Base-by-base conservation (phyloP, 1,139 yeast genomes). In the Protomyces lactucae-debilis region DNA sequence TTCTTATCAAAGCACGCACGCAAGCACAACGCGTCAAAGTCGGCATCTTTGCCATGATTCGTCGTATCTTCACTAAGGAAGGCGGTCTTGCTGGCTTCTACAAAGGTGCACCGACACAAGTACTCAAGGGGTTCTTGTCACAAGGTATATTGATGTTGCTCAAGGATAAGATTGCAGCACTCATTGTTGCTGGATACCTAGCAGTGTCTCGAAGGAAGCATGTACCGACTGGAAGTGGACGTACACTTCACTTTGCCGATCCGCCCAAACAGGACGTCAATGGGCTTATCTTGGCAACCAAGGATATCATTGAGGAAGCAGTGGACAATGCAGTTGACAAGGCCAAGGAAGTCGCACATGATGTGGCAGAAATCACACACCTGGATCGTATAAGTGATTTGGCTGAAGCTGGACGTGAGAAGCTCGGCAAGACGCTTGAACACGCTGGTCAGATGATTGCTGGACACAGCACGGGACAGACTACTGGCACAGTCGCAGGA, bases 1-100 rank as follows among this genome's bases (percentile, higher is more conserved):
- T 89, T 73, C 88, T 88, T 1, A 85, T 95, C 21, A 88, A 89
- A 76, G 93, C 88, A 23, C 83, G 87, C 83, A 82, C 87, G 69
- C 96, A 88, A 74, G 85, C 86, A 4, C 28, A 45, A n/a, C 53
- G 64, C 5, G 59, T 51, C 40, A 60, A 60, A 48, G 21, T 28
- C 0, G 32, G 59, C 36, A 18, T 55, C n/a, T 45, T 56, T 52
- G 37, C 54, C 28, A 36, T 60, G 46, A 35, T 60, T 39, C 45
- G 48, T 48, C 32, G 37, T 12, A 55, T 60, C 59, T 48, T 60
- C 51, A 51, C 52, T 36, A 46, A 48, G 16, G 59, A 55, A 52
- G 54, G 37, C 16, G 64, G 64, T 25, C 54, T 60, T 16, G 59
- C 48, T 3, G 64, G 64, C 18, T 43, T 60, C 32, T 60, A 60